Conservation (phyloP, 345 rosid genomes). For the Erucastrum elatum region DNA sequence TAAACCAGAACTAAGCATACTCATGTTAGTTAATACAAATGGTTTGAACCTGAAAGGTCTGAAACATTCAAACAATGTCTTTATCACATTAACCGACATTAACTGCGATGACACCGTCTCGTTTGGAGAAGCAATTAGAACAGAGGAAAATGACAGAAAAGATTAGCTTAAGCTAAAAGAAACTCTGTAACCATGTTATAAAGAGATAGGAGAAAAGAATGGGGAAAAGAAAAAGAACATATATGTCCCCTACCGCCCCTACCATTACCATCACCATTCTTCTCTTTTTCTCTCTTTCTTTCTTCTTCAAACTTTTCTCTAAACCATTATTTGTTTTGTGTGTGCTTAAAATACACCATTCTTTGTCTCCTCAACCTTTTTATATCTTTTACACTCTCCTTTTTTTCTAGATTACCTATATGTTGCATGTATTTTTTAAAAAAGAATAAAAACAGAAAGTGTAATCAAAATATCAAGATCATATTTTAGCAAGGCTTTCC, state of each 20-base stretch:
- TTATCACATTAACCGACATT: conserved; percentile 20
- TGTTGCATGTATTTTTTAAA: conserved; percentile 13
- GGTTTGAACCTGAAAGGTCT: not conserved
- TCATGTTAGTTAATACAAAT: not conserved
- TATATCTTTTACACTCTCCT: not conserved
- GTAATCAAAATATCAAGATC: not conserved
- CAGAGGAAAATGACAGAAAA: not conserved
- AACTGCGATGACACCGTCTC: conserved; percentile 13
- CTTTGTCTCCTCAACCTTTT: conserved; percentile 25
- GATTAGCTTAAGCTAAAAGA: conserved; percentile 29
- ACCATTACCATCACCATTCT: conserved; percentile 36
- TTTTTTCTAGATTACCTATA: conserved; percentile 22
- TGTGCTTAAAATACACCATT: not conserved
- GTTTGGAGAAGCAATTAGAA: conserved; percentile 11
- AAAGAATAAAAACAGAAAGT: not conserved
- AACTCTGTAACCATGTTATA: not conserved
- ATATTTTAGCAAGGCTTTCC: not conserved
- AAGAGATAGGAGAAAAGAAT: not conserved
- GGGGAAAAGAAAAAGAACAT: conserved; percentile 28
- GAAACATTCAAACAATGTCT: conserved; percentile 8
- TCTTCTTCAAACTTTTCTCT: conserved; percentile 29
- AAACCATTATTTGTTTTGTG: conserved; percentile 25
- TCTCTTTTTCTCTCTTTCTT: conserved; percentile 10
- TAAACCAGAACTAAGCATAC: not conserved
- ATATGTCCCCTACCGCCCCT: conserved; percentile 41